Conservation (phyloP, 2,329 filamentous ascomycete species). For the Fusarium guadeloupense region DNA sequence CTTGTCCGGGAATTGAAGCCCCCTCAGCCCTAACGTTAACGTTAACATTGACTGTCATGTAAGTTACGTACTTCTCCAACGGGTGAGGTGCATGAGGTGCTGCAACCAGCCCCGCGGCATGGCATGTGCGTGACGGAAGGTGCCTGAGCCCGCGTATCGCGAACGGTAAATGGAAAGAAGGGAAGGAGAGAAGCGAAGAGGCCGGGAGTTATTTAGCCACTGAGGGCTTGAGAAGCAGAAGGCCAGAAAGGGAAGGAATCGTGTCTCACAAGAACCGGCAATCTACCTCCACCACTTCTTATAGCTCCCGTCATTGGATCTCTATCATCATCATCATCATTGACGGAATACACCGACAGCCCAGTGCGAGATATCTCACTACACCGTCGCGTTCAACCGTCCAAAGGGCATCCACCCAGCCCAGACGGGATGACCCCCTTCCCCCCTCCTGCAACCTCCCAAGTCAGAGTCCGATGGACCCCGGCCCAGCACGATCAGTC, state of each 20-base stretch:
- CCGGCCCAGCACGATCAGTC: slow-evolving; percentile 17
- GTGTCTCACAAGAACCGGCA: slow-evolving; percentile 28
- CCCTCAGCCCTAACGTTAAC: slow-evolving; percentile 29
- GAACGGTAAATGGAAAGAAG: slow-evolving; percentile 33
- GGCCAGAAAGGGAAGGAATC: slow-evolving; percentile 34
- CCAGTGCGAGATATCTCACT: slow-evolving; percentile 27
- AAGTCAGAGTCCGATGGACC: slow-evolving; percentile 16
- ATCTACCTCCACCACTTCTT: slow-evolving; percentile 2
- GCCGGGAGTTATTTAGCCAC: slow-evolving; percentile 3
- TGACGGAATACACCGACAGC: slow-evolving; percentile 8
- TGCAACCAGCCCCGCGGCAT: slow-evolving; percentile 35
- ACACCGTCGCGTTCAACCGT: slow-evolving; percentile 16
- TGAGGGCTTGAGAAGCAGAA: not conserved
- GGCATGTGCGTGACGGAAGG: slow-evolving; percentile 27
- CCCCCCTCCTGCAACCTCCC: slow-evolving; percentile 34
- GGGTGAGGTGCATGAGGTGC: slow-evolving; percentile 36
- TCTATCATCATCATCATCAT: slow-evolving; percentile 1
- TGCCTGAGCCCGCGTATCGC: slow-evolving; percentile 34
- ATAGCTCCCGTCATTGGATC: not conserved
- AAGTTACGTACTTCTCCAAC: slow-evolving; percentile 33
- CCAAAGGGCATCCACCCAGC: slow-evolving; percentile 17
- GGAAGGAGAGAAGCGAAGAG: slow-evolving; percentile 26
- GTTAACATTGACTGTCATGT: no score
- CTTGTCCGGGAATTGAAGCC: slow-evolving; percentile 11
- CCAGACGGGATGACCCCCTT: slow-evolving; percentile 35